These are phyloP conservation scores for Sclerotinia trifoliorum DNA, from an alignment of 2,329 filamentous ascomycete species.

Conservation along the genomic window DNA sequence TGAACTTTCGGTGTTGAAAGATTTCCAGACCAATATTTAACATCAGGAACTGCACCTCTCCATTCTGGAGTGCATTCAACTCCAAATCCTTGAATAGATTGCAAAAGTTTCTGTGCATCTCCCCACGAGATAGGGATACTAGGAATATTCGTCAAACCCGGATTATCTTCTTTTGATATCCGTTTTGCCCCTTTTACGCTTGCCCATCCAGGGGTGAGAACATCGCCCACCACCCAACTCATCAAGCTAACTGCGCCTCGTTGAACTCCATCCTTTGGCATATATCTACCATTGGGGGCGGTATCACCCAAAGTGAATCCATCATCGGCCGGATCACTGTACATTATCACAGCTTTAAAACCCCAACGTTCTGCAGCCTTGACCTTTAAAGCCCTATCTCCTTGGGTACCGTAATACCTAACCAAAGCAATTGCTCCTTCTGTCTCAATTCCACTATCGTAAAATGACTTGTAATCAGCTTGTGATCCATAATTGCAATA, in stretches of 20 bases:
- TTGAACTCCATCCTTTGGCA: slow-evolving; percentile 80
- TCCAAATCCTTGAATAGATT: slow-evolving; percentile 73
- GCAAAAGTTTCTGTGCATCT: slow-evolving; percentile 77
- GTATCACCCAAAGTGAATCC: slow-evolving; percentile 71
- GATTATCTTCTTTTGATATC: slow-evolving; percentile 66
- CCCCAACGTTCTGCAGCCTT: slow-evolving; percentile 87
- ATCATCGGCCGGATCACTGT: slow-evolving; percentile 85
- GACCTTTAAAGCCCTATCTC: slow-evolving; percentile 75
- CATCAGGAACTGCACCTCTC: slow-evolving; percentile 72
- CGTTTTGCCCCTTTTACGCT: slow-evolving; percentile 65
- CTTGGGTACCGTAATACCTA: slow-evolving; percentile 72
- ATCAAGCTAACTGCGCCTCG: slow-evolving; percentile 77
- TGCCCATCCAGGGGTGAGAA: slow-evolving; percentile 85
- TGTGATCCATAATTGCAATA: slow-evolving; percentile 91
- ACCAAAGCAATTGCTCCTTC: slow-evolving; percentile 83
- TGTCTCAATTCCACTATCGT: slow-evolving; percentile 68
- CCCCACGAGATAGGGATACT: slow-evolving; percentile 88
- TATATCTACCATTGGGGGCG: slow-evolving; percentile 74
- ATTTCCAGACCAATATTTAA: slow-evolving; percentile 87
- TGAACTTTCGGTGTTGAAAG: slow-evolving; percentile 72
- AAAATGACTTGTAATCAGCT: slow-evolving; percentile 74
- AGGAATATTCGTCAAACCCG: slow-evolving; percentile 77
- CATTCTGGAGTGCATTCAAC: slow-evolving; percentile 66
- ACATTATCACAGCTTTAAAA: slow-evolving; percentile 84
- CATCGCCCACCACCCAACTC: slow-evolving; percentile 83